These are phyloP conservation scores for Williopsis jadinii DNA, from an alignment of 1,139 yeast species.

Conservation along the genomic window DNA sequence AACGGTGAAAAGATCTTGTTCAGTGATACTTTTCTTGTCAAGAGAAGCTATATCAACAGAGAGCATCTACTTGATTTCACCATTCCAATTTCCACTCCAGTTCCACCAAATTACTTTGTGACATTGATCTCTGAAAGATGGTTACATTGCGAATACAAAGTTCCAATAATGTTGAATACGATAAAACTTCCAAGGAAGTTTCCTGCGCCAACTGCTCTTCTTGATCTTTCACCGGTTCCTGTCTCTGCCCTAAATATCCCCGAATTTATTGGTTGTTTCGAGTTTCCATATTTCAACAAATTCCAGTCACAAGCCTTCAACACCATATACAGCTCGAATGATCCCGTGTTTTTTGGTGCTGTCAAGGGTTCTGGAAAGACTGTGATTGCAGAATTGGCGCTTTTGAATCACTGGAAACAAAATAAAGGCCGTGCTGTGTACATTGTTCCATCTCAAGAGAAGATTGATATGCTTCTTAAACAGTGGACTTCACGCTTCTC, in stretches of 20 bases:
- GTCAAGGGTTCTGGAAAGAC: constrained; percentile 78
- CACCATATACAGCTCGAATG: constrained; percentile 50
- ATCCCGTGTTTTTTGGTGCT: constrained; percentile 58
- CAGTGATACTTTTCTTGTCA: constrained; percentile 48
- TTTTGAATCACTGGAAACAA: constrained; percentile 63
- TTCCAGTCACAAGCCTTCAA: constrained; percentile 69
- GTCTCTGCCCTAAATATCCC: constrained; percentile 39
- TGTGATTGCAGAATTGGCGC: constrained; percentile 62
- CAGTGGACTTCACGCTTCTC: constrained; percentile 48
- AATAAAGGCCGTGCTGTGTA: constrained; percentile 62
- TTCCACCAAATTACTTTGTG: constrained; percentile 74
- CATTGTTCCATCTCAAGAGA: constrained; percentile 52
- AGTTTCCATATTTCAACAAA: constrained; percentile 50
- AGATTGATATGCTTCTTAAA: constrained; percentile 38
- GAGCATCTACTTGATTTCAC: constrained; percentile 61
- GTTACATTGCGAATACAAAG: constrained; percentile 66
- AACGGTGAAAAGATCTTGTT: constrained; percentile 72
- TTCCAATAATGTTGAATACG: constrained; percentile 52
- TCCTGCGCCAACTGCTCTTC: constrained; percentile 52
- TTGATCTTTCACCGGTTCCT: constrained; percentile 45
- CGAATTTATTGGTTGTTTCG: constrained; percentile 40
- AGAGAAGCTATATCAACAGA: constrained; percentile 38
- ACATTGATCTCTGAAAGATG: constrained; percentile 74
- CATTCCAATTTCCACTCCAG: constrained; percentile 44
- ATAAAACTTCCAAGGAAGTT: constrained; percentile 62